Percentiles rank a stretch among this genome's conserved stretches.
Conservation (phyloP, 495 filamentous ascomycete species). For the Aspergillus asperescens region DNA sequence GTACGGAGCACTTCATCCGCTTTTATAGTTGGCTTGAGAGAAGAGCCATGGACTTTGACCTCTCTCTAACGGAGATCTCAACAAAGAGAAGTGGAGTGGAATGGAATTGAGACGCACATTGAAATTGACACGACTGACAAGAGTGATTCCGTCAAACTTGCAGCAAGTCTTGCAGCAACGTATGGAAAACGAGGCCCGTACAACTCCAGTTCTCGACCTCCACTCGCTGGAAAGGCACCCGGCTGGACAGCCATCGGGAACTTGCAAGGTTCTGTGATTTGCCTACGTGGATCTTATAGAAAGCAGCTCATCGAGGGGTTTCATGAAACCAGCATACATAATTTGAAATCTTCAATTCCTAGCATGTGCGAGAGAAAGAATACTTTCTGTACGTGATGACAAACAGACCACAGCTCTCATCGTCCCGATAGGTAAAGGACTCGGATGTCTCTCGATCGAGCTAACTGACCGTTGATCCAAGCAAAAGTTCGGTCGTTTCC, state of each 20-base stretch:
- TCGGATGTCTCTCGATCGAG: not conserved
- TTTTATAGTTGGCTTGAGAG: slow-evolving; percentile 7
- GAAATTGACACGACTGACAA: slow-evolving; percentile 2
- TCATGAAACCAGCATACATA: slow-evolving; percentile 1
- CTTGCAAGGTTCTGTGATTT: slow-evolving; percentile 6
- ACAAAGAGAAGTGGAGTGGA: not conserved
- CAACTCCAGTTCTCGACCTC: slow-evolving; percentile 3
- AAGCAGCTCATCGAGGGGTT: not conserved
- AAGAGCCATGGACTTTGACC: slow-evolving; percentile 2
- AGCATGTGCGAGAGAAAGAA: slow-evolving; percentile 1
- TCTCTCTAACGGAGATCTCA: not conserved
- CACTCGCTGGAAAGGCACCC: slow-evolving; percentile 4
- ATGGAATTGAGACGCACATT: slow-evolving; percentile 4
- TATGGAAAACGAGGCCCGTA: slow-evolving; percentile 3
- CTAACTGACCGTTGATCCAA: slow-evolving; percentile 2
- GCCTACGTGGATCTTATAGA: slow-evolving; percentile 3
- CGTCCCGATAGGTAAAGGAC: not conserved
- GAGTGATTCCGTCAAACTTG: slow-evolving; percentile 5
- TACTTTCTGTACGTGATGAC: not conserved
- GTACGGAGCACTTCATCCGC: slow-evolving; percentile 1
- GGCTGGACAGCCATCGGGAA: slow-evolving; percentile 1
- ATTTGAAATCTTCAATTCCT: slow-evolving; percentile 5
- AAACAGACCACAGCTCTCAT: slow-evolving; percentile 1
- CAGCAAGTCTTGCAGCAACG: slow-evolving; percentile 1
- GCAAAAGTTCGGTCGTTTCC: not conserved